A percentile compares a stretch with the other conserved stretches of the same genome.
Evolutionary conservation across 1,284 basidiomycete species (phyloP).

Genomic region (Trichosporon sp.): DNA sequence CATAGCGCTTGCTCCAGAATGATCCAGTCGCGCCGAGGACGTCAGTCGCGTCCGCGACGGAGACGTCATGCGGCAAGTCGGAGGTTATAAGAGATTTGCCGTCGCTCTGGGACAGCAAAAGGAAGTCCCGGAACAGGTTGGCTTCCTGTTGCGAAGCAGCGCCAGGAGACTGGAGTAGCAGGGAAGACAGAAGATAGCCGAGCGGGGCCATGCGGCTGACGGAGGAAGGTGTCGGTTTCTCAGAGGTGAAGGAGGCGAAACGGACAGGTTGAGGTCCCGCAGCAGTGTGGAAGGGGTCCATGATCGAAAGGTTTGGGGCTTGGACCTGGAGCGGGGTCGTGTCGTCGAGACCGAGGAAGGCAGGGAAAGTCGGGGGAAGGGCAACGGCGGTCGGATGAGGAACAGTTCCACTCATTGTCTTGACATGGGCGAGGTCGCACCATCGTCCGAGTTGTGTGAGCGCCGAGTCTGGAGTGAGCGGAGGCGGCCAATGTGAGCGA

Average conservation of each 20-base stretch:
- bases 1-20: slow-evolving; percentile 19
- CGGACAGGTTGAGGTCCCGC: not conserved
- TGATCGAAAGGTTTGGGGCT: slow-evolving; percentile 6
- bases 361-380: not conserved
- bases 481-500: not conserved
- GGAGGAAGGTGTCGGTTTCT: not conserved
- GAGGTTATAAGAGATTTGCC: not conserved
- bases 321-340: not conserved
- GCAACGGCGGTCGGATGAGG: slow-evolving; percentile 16
- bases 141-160: slow-evolving; percentile 14
- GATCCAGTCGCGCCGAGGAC: not conserved
- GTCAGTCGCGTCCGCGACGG: not conserved
- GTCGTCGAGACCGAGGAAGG: slow-evolving; percentile 8
- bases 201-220: not conserved
- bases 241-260: not conserved
- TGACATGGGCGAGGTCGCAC: not conserved
- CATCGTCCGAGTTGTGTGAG: slow-evolving; percentile 5
- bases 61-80: not conserved
- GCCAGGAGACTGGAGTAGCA: slow-evolving; percentile 13
- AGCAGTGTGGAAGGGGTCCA: slow-evolving; percentile 14
- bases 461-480: slow-evolving; percentile 11
- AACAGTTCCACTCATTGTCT: slow-evolving; percentile 7
- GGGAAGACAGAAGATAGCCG: slow-evolving; percentile 17
- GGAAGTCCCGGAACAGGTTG: slow-evolving; percentile 1
- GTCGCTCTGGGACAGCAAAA: not conserved